Evolutionary conservation across 306 rosid species (phyloP).

Genomic region (Corylus americana): DNA sequence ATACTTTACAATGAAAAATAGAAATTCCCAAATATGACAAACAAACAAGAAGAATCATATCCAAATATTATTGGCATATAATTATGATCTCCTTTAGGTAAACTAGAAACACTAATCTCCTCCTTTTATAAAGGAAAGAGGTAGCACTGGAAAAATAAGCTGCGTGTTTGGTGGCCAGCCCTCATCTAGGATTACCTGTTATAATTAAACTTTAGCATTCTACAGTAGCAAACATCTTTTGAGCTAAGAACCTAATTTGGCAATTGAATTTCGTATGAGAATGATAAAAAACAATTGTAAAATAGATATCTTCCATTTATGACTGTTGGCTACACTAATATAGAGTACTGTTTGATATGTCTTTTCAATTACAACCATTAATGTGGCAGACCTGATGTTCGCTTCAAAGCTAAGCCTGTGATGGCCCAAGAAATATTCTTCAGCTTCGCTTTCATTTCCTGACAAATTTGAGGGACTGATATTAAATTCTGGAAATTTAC

Average conservation of each 20-base stretch:
- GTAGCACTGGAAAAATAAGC: not conserved
- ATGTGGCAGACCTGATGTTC: constrained; percentile 33
- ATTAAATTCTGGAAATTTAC: constrained; percentile 22
- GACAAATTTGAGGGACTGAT: constrained; percentile 19
- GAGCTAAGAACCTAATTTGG: not conserved
- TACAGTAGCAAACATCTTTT: not conserved
- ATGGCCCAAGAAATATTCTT: constrained; percentile 59
- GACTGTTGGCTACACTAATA: not conserved
- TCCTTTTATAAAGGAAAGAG: not conserved
- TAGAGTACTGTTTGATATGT: not conserved
- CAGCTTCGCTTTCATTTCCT: constrained; percentile 52
- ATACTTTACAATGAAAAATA: not conserved
- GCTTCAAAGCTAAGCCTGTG: constrained; percentile 41
- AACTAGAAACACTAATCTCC: constrained; percentile 9
- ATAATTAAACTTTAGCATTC: not conserved
- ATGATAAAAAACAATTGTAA: not conserved
- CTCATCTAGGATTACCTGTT: constrained; percentile 11
- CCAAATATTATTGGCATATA: not conserved
- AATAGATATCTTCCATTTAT: not conserved
- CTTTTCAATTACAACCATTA: not conserved
- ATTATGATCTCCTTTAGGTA: not conserved
- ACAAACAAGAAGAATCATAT: not conserved
- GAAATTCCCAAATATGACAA: not conserved
- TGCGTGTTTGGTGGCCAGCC: not conserved
- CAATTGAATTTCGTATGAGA: not conserved